Conservation (phyloP, 2,329 filamentous ascomycete genomes). For the Dactylellina sp. region DNA sequence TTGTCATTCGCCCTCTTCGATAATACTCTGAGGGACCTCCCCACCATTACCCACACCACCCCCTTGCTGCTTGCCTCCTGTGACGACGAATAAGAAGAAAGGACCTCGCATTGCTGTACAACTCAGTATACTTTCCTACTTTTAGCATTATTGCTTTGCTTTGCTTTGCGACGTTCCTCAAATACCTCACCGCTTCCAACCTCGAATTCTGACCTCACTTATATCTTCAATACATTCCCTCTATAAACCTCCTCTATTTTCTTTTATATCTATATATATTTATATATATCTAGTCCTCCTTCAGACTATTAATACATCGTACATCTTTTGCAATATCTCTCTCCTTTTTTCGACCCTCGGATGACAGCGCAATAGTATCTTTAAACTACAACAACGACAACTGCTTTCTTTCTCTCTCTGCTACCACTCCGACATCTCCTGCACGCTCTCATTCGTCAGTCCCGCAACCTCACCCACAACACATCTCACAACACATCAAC, state of each 20-base stretch:
- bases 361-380: slow-evolving; percentile 46
- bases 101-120: slow-evolving; percentile 57
- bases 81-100: slow-evolving; percentile 57
- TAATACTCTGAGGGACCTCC: slow-evolving; percentile 31
- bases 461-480: slow-evolving; percentile 42
- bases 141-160: slow-evolving; percentile 43
- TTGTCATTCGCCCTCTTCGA: slow-evolving; percentile 54
- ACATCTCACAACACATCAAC: slow-evolving; percentile 37
- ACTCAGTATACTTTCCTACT: slow-evolving; percentile 55
- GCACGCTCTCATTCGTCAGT: slow-evolving; percentile 33
- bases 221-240: slow-evolving; percentile 57
- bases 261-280: slow-evolving; percentile 25
- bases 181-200: slow-evolving; percentile 54
- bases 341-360: slow-evolving; percentile 24
- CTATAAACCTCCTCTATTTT: slow-evolving; percentile 33
- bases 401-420: slow-evolving; percentile 29
- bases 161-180: slow-evolving; percentile 56
- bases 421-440: slow-evolving; percentile 21
- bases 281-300: background rate
- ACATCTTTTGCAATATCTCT: slow-evolving; percentile 8
- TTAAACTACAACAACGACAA: slow-evolving; percentile 10
- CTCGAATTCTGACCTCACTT: slow-evolving; percentile 47
- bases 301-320: background rate
- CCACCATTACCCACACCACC: slow-evolving; percentile 44
- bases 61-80: slow-evolving; percentile 51